Percentiles rank a stretch among this genome's conserved stretches.
phyloP scores from a whole-genome alignment of 768 basidiomycete species.

The Termitomyces sp. region DNA sequence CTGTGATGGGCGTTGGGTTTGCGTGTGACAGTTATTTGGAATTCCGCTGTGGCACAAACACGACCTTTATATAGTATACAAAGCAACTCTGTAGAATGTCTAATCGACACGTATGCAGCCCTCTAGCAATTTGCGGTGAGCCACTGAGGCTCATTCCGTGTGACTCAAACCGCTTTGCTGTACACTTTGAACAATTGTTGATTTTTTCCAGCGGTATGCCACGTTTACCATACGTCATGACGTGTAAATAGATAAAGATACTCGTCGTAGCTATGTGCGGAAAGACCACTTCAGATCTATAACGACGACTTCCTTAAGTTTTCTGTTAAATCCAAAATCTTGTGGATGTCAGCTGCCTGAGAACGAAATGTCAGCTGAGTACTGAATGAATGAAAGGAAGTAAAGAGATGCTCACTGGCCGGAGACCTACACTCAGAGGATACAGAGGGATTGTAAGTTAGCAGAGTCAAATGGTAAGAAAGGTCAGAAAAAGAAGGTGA shows the following conservation, averaged over 20 bases:
- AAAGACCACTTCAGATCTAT: background rate
- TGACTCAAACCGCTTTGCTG: background rate
- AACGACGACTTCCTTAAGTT: background rate
- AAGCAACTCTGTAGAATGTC: background rate
- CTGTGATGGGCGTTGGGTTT: conserved; percentile 27
- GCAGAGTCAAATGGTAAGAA: background rate
- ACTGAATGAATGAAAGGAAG: background rate
- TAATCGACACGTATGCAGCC: conserved; percentile 8
- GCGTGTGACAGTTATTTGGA: conserved; percentile 44
- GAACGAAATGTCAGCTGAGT: background rate
- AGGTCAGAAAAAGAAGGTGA: background rate
- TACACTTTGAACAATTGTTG: background rate
- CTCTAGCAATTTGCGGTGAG: background rate
- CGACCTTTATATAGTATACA: background rate
- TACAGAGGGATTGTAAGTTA: background rate
- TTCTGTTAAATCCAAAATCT: background rate
- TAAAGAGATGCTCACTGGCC: background rate
- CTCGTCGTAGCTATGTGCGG: background rate
- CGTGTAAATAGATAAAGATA: background rate
- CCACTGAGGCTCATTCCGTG: background rate
- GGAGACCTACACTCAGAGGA: background rate
- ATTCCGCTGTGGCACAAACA: conserved; percentile 36
- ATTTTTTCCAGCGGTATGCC: background rate
- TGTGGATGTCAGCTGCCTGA: background rate
- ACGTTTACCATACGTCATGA: background rate